Base-by-base conservation (phyloP, 495 filamentous ascomycete species). In the Penicillium bialowiezense region DNA sequence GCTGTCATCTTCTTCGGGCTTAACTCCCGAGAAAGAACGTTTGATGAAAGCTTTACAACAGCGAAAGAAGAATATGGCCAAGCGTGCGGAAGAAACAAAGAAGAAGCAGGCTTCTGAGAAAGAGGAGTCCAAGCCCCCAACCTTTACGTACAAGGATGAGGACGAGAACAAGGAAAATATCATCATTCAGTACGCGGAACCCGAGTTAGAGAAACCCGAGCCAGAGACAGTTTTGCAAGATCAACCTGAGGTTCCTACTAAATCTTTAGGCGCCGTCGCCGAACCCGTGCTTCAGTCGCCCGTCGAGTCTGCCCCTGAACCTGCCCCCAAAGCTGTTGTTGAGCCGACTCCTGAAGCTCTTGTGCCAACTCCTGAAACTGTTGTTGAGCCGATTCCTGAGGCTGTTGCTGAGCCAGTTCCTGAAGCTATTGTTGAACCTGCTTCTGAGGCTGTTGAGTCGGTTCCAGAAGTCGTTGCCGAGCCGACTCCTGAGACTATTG, bases 11-110 rank as follows among this genome's bases (percentile, higher is more conserved):
- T 78, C 82, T 10, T 77, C 78, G 23, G 77, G 81, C 13, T 83
- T 95, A 60, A 92, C 90, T 1, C 88, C 89, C 0, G 93, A 97
- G 63, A 96, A 96, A 64, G 82, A 87, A 55, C 80, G 91, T 52
- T 73, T 98, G 50, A 88, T 95, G 89, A 96, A 92, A 72, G 92
- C 93, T 5, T 76, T 97, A 64, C 87, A 97, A 55, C 71, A 97
- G 36, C 79, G 93, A 32, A 91, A 90, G 67, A 90, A 87, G 59
- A 84, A 88, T 55, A 74, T 83, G 75, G 79, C 69, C 14, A 76
- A 70, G 45, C 60, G 63, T 32, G 61, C 65, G n/a, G 62, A 68
- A 21, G 62, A 68, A 44, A 60, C 50, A 33, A 71, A 64, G 48
- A 63, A 58, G 33, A 65, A 53, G 34, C 44, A 50, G 48, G 54